Conservation (phyloP, 345 rosid species). For the Euphorbia lathyris region DNA sequence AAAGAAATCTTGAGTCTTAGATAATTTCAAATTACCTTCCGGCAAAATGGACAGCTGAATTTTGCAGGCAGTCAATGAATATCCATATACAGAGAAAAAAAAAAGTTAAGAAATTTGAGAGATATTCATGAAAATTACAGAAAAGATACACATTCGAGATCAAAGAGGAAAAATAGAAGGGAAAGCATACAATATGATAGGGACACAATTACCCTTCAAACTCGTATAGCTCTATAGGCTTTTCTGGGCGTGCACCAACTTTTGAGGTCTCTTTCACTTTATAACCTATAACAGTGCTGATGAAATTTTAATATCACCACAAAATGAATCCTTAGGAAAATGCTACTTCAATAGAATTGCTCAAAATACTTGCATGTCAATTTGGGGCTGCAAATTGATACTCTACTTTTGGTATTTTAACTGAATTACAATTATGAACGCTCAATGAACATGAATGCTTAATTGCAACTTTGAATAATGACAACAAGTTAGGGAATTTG, state of each 20-base stretch:
- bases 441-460: not conserved
- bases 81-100: constrained; percentile 15
- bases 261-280: constrained; percentile 75
- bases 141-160: not conserved
- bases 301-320: not conserved
- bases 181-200: not conserved
- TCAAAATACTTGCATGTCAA: constrained; percentile 4
- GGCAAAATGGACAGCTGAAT: constrained; percentile 92
- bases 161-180: not conserved
- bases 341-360: not conserved
- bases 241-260: constrained; percentile 86
- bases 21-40: constrained; percentile 57
- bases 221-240: constrained; percentile 88
- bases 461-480: not conserved
- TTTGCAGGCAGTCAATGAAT: constrained; percentile 29
- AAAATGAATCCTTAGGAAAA: not conserved
- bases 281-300: constrained; percentile 41
- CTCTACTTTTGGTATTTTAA: not conserved
- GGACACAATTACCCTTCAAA: constrained; percentile 65
- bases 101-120: constrained; percentile 21
- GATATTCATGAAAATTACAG: constrained; percentile 15
- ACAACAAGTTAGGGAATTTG: constrained; percentile 14
- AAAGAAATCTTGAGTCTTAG: not conserved
- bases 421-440: not conserved
- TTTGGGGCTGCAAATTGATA: constrained; percentile 1